Evolutionary conservation across 2,329 filamentous ascomycete species (phyloP).

Genomic region (Hypoxylon rubiginosum): DNA sequence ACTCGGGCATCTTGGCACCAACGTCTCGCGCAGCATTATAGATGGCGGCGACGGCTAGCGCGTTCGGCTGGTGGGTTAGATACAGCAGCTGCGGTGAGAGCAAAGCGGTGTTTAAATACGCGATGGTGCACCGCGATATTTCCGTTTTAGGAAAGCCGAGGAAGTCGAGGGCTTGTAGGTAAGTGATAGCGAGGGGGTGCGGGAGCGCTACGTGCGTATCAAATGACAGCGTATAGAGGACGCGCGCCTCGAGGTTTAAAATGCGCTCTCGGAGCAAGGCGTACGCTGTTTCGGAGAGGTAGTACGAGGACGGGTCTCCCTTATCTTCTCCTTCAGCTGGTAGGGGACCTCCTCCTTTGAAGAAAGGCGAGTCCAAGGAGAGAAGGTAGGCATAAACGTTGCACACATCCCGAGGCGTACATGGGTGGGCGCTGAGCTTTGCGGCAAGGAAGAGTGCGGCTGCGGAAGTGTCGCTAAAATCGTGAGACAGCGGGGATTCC

Average conservation of each 20-base stretch:
- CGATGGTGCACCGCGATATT: slow-evolving; percentile 75
- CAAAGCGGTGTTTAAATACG: slow-evolving; percentile 87
- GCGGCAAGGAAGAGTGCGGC: slow-evolving; percentile 84
- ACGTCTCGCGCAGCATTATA: slow-evolving; percentile 88
- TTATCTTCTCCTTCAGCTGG: slow-evolving; percentile 21
- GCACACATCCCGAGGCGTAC: slow-evolving; percentile 82
- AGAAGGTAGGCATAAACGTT: slow-evolving; percentile 88
- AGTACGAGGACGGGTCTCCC: slow-evolving; percentile 68
- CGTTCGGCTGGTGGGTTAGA: slow-evolving; percentile 89
- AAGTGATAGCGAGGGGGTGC: slow-evolving; percentile 88
- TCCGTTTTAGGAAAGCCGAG: slow-evolving; percentile 60
- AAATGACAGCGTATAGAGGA: slow-evolving; percentile 83
- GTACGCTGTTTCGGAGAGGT: slow-evolving; percentile 81
- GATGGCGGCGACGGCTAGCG: slow-evolving; percentile 87
- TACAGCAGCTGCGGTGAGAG: slow-evolving; percentile 91
- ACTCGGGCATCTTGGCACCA: slow-evolving; percentile 82
- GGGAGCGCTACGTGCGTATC: slow-evolving; percentile 88
- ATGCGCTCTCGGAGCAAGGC: slow-evolving; percentile 73
- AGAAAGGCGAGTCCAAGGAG: slow-evolving; percentile 70
- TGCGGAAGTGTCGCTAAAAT: slow-evolving; percentile 81
- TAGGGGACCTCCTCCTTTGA: slow-evolving; percentile 49
- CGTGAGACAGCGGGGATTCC: slow-evolving; percentile 67
- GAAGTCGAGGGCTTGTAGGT: slow-evolving; percentile 88
- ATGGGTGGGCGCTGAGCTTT: slow-evolving; percentile 83
- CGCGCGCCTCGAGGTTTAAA: slow-evolving; percentile 79